Evolutionary conservation across 208 protist genomes (phyloP).

Genomic region (Acanthamoeba royreba): DNA sequence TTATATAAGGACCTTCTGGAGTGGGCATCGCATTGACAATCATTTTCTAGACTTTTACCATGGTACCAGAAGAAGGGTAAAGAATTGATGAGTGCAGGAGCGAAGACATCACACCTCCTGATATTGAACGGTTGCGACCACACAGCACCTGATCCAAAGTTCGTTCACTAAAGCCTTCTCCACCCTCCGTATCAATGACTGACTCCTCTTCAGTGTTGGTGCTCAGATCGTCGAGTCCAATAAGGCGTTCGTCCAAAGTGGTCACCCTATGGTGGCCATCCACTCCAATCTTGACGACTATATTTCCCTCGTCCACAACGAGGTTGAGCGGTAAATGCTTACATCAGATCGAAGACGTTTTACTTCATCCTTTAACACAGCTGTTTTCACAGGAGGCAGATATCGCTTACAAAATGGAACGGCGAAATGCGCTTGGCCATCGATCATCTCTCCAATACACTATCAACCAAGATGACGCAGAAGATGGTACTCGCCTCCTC

Average conservation of each 20-base stretch:
- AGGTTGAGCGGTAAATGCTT: not conserved
- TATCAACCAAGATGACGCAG: not conserved
- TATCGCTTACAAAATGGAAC: not conserved
- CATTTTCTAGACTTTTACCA: not conserved
- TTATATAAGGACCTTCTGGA: not conserved
- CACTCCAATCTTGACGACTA: slow-evolving; percentile 38
- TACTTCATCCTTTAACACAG: not conserved
- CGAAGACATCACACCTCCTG: not conserved
- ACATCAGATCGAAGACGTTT: not conserved
- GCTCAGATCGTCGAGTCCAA: not conserved
- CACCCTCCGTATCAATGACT: not conserved
- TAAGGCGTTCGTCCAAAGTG: not conserved
- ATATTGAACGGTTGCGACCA: slow-evolving; percentile 33
- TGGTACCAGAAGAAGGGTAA: not conserved
- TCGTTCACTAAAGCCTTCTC: not conserved
- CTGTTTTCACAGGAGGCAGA: not conserved
- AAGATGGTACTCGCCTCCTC: not conserved
- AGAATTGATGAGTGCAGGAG: not conserved
- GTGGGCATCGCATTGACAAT: not conserved
- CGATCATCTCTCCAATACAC: not conserved
- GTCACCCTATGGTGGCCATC: not conserved
- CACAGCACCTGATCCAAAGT: slow-evolving; percentile 10
- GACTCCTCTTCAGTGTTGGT: not conserved
- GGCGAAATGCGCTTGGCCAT: not conserved
- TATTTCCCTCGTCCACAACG: not conserved